Evolutionary conservation across 352 stramenopile species (phyloP).

Genomic region (Phytophthora pistaciae): DNA sequence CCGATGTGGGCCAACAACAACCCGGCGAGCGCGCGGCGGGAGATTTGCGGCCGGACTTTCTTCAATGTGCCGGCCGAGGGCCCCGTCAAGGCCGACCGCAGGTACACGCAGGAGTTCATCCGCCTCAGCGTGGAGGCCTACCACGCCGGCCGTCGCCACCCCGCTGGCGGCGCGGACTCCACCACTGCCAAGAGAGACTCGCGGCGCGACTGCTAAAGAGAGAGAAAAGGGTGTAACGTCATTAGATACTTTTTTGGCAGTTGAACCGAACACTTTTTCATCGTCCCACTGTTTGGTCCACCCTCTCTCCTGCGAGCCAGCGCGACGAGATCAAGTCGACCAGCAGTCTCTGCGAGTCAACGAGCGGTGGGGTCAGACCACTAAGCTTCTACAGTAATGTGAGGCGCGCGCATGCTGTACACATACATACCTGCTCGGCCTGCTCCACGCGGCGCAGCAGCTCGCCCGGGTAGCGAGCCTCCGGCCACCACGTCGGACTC

Average conservation of each 20-base stretch:
- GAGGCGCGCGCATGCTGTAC: neutral
- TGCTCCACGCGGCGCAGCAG: slow-evolving; percentile 47
- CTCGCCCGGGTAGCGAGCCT: slow-evolving; percentile 46
- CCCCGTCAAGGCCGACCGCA: slow-evolving; percentile 59
- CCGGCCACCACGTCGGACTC: slow-evolving; percentile 64
- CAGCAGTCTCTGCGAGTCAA: slow-evolving; percentile 7
- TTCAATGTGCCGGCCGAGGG: slow-evolving; percentile 63
- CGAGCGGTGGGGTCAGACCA: neutral
- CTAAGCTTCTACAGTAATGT: neutral
- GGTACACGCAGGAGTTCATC: slow-evolving; percentile 78
- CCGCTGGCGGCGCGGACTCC: neutral
- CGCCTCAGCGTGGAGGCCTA: slow-evolving; percentile 58
- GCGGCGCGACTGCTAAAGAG: slow-evolving; percentile 6
- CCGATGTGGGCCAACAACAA: slow-evolving; percentile 65
- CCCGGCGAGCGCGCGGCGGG: slow-evolving; percentile 43
- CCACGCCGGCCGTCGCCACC: slow-evolving; percentile 39
- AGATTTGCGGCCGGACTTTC: slow-evolving; percentile 54
- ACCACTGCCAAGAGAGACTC: slow-evolving; percentile 4
- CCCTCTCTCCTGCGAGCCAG: slow-evolving; percentile 16
- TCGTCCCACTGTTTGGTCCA: slow-evolving; percentile 1
- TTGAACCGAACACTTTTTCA: slow-evolving; percentile 5
- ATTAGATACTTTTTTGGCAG: slow-evolving; percentile 15
- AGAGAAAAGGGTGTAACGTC: neutral
- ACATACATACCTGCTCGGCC: slow-evolving; percentile 46
- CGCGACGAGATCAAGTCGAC: slow-evolving; percentile 1